Base-by-base conservation (phyloP, 805 yeast species). In the Candida caryicola region DNA sequence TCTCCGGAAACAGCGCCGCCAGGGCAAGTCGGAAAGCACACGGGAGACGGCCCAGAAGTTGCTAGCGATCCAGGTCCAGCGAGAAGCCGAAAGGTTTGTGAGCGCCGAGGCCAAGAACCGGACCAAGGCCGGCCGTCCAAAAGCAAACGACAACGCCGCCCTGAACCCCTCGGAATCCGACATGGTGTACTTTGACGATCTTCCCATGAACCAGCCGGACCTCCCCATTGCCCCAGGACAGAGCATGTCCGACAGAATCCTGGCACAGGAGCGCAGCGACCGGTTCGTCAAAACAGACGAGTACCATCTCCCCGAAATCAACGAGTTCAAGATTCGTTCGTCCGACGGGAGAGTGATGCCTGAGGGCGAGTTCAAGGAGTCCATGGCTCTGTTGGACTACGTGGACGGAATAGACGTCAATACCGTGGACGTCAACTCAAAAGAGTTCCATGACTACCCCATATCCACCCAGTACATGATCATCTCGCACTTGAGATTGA, bases 381-480 rank as follows among this genome's bases (percentile, higher is more conserved):
- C 79, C 4, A 44, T 41, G n/a, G 46, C 47, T 5, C 44, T 45
- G 4, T 60, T 60, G 39, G 71, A 67, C 36, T 82, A 79, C 23
- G 73, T 89, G 7, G 86, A 81, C 39, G 85, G 82, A 1, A 64
- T 85, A 15, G 84, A 81, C 58, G 64, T 85, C 33, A 83, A 84
- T 45, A 67, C 77, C 1, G 77, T 93, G 17, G 96, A 93, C 56
- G 96, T 96, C 7, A 74, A 80, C 3, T 89, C 97, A 0, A 63
- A 75, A 16, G 89, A 85, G 46, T 93, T 93, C 54, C 69, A 73
- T 9, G 71, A 72, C 15, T 64, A 93, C n/a, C 96, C 99, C 0
- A 65, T 82, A 34, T 77, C 89, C 0, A 81, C 95, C 0, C 96
- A 89, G 55, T 93, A 93, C 55, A 87, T 89, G 76, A 77, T 88